phyloP scores from a whole-genome alignment of 1,284 basidiomycete genomes.

The Grifola frondosa region DNA sequence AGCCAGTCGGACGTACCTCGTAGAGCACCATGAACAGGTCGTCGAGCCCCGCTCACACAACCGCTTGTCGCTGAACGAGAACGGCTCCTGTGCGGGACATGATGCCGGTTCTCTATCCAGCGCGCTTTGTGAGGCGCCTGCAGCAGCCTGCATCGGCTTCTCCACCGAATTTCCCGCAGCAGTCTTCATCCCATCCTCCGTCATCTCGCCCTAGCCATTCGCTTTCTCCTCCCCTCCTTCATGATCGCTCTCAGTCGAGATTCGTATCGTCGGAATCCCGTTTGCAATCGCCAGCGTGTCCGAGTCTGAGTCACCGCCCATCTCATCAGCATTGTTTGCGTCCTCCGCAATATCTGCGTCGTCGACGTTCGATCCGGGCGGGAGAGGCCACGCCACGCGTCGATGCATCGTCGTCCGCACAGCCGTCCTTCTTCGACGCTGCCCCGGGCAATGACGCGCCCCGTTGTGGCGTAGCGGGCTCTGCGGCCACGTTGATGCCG shows the following conservation, averaged over 20 bases:
- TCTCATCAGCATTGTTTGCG: background rate
- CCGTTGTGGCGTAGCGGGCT: conserved; percentile 8
- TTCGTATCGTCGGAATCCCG: conserved; percentile 81
- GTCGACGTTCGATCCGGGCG: conserved; percentile 15
- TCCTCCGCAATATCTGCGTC: no score
- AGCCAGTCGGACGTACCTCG: conserved; percentile 55
- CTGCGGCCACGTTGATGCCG: conserved; percentile 1
- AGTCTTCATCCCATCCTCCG: conserved; percentile 20
- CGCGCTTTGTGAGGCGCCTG: conserved; percentile 35
- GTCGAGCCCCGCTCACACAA: conserved; percentile 95
- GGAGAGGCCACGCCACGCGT: conserved; percentile 51
- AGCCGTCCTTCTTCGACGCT: conserved; percentile 23
- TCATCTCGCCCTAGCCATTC: conserved; percentile 25
- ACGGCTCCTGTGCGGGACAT: conserved; percentile 51
- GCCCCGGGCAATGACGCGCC: background rate
- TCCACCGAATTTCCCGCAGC: conserved; percentile 41
- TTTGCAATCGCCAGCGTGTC: conserved; percentile 23
- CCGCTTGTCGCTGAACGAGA: conserved; percentile 93
- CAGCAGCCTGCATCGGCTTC: conserved; percentile 62
- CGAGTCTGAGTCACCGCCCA: conserved; percentile 20
- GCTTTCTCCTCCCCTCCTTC: conserved; percentile 31
- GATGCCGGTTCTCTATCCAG: conserved; percentile 38
- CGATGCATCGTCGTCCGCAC: conserved; percentile 72
- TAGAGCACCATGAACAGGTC: conserved; percentile 98
- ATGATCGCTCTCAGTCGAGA: conserved; percentile 75